Evolutionary conservation across 768 basidiomycete genomes (phyloP).

Genomic region (Kwoniella newhampshirensis): DNA sequence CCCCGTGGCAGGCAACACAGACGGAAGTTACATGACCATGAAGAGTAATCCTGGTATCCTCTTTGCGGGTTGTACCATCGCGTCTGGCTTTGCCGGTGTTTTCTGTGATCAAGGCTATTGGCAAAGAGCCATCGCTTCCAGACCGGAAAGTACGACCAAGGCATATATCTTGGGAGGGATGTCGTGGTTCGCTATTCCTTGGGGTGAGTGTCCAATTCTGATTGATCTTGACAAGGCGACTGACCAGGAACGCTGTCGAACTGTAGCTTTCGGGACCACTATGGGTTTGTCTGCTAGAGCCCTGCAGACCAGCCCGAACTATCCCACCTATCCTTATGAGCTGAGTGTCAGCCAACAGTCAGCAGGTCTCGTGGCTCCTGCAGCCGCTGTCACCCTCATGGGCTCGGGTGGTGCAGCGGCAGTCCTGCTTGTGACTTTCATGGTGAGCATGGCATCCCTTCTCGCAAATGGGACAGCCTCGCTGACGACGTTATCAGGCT

Average conservation of each 20-base stretch:
- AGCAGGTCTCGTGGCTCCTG: constrained; percentile 58
- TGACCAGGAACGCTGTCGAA: background rate
- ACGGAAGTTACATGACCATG: constrained; percentile 63
- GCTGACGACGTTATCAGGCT: constrained; percentile 49
- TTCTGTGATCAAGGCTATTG: constrained; percentile 55
- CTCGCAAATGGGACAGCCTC: background rate
- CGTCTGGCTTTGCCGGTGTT: constrained; percentile 27
- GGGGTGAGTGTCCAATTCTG: constrained; percentile 28
- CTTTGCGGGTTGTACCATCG: constrained; percentile 51
- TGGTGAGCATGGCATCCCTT: constrained; percentile 8
- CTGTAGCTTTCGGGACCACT: constrained; percentile 56
- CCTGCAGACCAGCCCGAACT: constrained; percentile 56
- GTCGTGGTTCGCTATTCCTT: constrained; percentile 64
- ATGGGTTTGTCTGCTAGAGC: constrained; percentile 56
- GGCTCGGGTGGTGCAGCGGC: constrained; percentile 58
- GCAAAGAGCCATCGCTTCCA: constrained; percentile 58
- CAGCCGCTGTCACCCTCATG: constrained; percentile 58
- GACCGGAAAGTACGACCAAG: constrained; percentile 53
- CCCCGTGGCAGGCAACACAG: constrained; percentile 59
- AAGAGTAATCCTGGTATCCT: constrained; percentile 56
- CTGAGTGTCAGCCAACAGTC: constrained; percentile 52
- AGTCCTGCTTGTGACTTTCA: constrained; percentile 57
- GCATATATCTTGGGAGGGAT: constrained; percentile 61
- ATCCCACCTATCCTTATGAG: constrained; percentile 61
- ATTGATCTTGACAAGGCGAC: background rate